These are phyloP conservation scores for Skeletonema marinoi DNA, from an alignment of 108 stramenopile genomes.

Conservation along the genomic window DNA sequence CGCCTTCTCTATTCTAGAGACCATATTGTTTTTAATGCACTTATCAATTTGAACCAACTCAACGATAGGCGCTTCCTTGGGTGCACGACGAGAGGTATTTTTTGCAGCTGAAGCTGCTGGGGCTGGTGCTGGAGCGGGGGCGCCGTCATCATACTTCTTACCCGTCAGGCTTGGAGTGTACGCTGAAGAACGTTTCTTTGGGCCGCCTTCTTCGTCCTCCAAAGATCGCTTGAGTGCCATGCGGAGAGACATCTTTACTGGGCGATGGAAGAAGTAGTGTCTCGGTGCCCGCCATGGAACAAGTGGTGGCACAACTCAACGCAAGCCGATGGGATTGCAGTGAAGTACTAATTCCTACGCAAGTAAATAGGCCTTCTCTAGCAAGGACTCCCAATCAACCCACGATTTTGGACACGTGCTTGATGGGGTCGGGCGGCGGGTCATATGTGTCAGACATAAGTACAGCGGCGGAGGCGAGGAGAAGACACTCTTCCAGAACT, in stretches of 20 bases:
- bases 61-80: not conserved
- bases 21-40: conserved; percentile 12
- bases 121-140: not conserved
- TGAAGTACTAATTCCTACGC: too few species aligned
- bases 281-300: too few species aligned
- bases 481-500: too few species aligned
- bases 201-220: not conserved
- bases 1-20: conserved; percentile 8
- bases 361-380: too few species aligned
- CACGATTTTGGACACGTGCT: too few species aligned
- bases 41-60: conserved; percentile 2
- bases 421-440: too few species aligned
- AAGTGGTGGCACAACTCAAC: too few species aligned
- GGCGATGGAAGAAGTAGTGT: not conserved
- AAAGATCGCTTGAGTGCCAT: conserved; percentile 23
- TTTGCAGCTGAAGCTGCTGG: not conserved
- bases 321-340: too few species aligned
- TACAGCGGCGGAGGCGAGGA: too few species aligned
- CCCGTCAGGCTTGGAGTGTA: not conserved
- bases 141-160: not conserved
- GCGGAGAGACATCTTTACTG: conserved; percentile 8
- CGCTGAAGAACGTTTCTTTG: not conserved
- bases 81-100: not conserved
- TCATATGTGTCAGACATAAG: too few species aligned
- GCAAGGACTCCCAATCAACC: too few species aligned